Evolutionary conservation across 1,284 basidiomycete species (phyloP), one percentile per base, ranked within the genome.

Genomic region (Hypsizygus ulmarius): DNA sequence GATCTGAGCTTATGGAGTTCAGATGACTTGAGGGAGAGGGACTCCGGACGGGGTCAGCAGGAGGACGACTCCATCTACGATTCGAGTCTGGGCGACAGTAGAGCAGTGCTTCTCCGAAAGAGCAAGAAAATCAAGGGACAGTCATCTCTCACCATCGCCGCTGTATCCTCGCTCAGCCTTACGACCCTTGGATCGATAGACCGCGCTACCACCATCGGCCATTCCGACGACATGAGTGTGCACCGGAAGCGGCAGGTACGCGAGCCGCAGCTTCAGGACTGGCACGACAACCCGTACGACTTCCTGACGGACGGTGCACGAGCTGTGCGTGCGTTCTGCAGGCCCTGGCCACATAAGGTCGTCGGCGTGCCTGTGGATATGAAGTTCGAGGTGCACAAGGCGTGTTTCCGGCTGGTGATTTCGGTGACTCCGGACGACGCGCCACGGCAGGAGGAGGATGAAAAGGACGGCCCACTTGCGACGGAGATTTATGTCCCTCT

Each of bases 401-500:
- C 87, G 1, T 67, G 69, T 28, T 88, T 93, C 69, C 82, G 78
- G 65, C 69, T 91, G 37, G 74, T 73, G 11, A 76, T 93, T 7
- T 68, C 68, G 21, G 87, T 93, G 6, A 63, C 69, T 1, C 57
- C 81, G 0, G 75, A 77, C 25, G 86, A 87, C 56, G 64, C 63
- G 27, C 69, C 55, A 12, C 21, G 46, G 15, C 41, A 25, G 27
- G 39, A 59, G 46, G 55, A 56, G 8, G 53, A 54, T 18, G 60
- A 67, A 44, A 64, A 66, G 36, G 67, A 68, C 10, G 67, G 68
- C 6, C 68, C 67, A 18, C 65, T 82, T 1, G 75, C 82, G 9
- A 96, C 92, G 8, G 92, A 95, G 73, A 85, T 97, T 12, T 97
- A 81, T 63, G 64, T 97, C 0, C 94, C 94, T 1, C 75, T 91